These are phyloP conservation scores for Flaveria trinervia DNA, from an alignment of 129 eudicot species.

Conservation along the genomic window DNA sequence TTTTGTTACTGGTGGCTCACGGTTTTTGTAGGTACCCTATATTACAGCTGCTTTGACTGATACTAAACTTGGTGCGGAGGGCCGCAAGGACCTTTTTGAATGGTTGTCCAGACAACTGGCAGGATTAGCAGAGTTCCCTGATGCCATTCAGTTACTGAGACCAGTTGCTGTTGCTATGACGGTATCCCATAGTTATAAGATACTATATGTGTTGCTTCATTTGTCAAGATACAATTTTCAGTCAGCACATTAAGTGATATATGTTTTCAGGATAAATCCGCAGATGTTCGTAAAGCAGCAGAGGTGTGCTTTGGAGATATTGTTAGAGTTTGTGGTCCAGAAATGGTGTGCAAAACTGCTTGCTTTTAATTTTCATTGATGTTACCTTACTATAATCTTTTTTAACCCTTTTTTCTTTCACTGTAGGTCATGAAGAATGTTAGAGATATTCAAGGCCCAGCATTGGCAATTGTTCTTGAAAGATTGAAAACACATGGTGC, in stretches of 20 bases:
- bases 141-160: constrained; percentile 78
- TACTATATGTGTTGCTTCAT: neutral
- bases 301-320: constrained; percentile 86
- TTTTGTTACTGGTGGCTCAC: neutral
- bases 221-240: neutral
- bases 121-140: constrained; percentile 69
- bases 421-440: constrained; percentile 78
- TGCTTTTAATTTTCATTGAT: constrained; percentile 1
- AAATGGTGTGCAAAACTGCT: constrained; percentile 52
- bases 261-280: constrained; percentile 83
- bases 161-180: constrained; percentile 92
- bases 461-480: constrained; percentile 88
- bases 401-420: constrained; percentile 17
- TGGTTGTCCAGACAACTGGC: constrained; percentile 84
- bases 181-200: constrained; percentile 40
- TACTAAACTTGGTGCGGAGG: constrained; percentile 97
- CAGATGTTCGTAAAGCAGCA: constrained; percentile 98
- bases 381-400: neutral
- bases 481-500: constrained; percentile 76
- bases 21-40: constrained; percentile 64
- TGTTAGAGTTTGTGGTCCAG: constrained; percentile 81
- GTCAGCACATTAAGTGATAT: constrained; percentile 12
- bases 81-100: constrained; percentile 96
- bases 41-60: constrained; percentile 77
- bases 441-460: constrained; percentile 93